phyloP scores from a whole-genome alignment of 1,284 basidiomycete genomes.

The Cystobasidium sp. region DNA sequence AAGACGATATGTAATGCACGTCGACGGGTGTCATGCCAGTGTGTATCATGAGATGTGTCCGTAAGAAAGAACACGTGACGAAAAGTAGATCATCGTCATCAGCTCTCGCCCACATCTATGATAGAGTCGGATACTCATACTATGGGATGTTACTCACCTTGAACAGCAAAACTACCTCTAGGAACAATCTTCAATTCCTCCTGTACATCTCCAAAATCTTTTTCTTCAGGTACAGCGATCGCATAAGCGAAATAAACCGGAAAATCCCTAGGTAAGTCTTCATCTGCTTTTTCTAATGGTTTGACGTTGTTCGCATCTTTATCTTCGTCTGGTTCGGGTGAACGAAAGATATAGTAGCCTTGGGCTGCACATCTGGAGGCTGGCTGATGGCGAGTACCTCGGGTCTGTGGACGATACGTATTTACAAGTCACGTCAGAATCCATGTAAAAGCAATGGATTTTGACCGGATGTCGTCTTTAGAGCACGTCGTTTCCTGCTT shows the following conservation, averaged over 20 bases:
- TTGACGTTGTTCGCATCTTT: conserved; percentile 57
- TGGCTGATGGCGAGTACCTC: conserved; percentile 61
- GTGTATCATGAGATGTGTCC: too few species aligned
- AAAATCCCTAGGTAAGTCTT: conserved; percentile 54
- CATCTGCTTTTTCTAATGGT: conserved; percentile 50
- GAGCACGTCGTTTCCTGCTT: conserved; percentile 38
- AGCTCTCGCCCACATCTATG: not conserved
- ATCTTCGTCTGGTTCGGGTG: conserved; percentile 59
- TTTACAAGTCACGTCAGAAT: too few species aligned
- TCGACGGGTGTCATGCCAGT: too few species aligned
- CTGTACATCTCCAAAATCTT: conserved; percentile 62
- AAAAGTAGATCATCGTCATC: not conserved
- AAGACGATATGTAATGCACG: too few species aligned
- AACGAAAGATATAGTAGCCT: conserved; percentile 69
- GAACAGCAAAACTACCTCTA: not conserved
- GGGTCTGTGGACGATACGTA: not conserved
- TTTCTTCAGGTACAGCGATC: conserved; percentile 63
- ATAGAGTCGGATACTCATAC: not conserved
- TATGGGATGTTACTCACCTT: not conserved
- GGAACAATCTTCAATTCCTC: conserved; percentile 62
- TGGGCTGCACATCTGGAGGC: conserved; percentile 66
- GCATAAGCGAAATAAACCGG: conserved; percentile 64
- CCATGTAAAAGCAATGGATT: too few species aligned
- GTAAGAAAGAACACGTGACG: not conserved
- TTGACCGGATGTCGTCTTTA: not conserved